A percentile compares a stretch with the other conserved stretches of the same genome.
These are phyloP conservation scores for Excoecaria cochinchinensis DNA, from an alignment of 345 rosid species.

Conservation along the genomic window DNA sequence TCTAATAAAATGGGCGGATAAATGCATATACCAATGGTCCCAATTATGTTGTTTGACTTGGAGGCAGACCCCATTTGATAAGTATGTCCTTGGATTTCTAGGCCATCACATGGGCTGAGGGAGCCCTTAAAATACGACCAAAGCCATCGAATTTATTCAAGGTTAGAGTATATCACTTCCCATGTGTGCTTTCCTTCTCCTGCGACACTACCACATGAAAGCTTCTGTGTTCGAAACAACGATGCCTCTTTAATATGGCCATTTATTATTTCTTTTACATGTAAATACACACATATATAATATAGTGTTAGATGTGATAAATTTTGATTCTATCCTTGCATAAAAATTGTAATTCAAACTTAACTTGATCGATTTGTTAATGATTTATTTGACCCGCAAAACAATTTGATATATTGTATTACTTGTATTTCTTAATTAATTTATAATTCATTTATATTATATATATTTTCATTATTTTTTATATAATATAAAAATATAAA, in stretches of 20 bases:
- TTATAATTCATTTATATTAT: too few relatives aligned
- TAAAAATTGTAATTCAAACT: too few relatives aligned
- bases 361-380: too few relatives aligned
- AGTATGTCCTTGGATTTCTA: slow-evolving; percentile 22
- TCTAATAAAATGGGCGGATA: too few relatives aligned
- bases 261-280: neutral
- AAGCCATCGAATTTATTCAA: slow-evolving; percentile 29
- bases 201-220: slow-evolving; percentile 41
- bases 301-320: too few relatives aligned
- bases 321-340: too few relatives aligned
- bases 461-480: too few relatives aligned
- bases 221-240: slow-evolving; percentile 10
- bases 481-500: too few relatives aligned
- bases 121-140: slow-evolving; percentile 17
- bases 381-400: too few relatives aligned
- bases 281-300: too few relatives aligned
- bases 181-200: slow-evolving; percentile 32
- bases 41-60: slow-evolving; percentile 21
- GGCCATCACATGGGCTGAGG: slow-evolving; percentile 29
- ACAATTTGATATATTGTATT: too few relatives aligned
- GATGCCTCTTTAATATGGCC: neutral
- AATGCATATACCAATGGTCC: slow-evolving; percentile 8
- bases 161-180: neutral
- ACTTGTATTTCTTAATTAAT: too few relatives aligned
- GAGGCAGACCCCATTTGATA: slow-evolving; percentile 21